Evolutionary conservation across 192 early-diverging fungal species (phyloP), one percentile per base, ranked within the genome.

Genomic region (Mortierella alpina): DNA sequence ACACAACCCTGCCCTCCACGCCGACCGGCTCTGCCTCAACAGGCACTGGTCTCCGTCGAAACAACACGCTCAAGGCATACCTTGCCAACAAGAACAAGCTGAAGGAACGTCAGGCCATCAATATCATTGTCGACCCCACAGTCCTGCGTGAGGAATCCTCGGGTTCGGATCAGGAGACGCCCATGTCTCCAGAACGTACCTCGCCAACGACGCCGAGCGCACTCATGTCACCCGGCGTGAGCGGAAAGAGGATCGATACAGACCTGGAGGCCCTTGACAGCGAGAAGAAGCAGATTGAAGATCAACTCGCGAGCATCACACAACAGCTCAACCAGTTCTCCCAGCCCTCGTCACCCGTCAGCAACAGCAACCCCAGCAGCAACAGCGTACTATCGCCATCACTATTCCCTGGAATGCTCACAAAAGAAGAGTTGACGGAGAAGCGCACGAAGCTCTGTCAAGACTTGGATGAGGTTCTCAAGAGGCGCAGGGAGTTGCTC

Each of bases 81-180:
- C 70, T 80, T 15, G 77, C 77, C 48, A 80, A 72, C 70, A 80
- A 80, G 77, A 80, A 80, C 77, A 80, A 72, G 70, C 70, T 80
- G 53, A 80, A 80, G 70, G 77, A 80, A 46, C 77, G 77, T 58
- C 69, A 68, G 23, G 77, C 77, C 22, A 80, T 80, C 59, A 80
- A 80, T 39, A 48, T 80, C 54, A 68, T 80, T 31, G 77, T 80
- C 18, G 70, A 80, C 55, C 77, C 77, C 12, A 63, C 52, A 5
- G 47, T 80, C 46, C 64, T 80, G 23, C 41, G 68, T 12, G 57
- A 65, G 10, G 66, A 76, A 4, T 70, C 72, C 22, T 74, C 72
- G 13, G 48, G 39, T 14, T 51, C 48, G 14, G 42, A 64, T 14
- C 44, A 68, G 5, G 55, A 59, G 41, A 5, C 22, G 15, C 58